Evolutionary conservation across 176 grass and related monocot genomes (phyloP).

Genomic region (Bromus sterilis): DNA sequence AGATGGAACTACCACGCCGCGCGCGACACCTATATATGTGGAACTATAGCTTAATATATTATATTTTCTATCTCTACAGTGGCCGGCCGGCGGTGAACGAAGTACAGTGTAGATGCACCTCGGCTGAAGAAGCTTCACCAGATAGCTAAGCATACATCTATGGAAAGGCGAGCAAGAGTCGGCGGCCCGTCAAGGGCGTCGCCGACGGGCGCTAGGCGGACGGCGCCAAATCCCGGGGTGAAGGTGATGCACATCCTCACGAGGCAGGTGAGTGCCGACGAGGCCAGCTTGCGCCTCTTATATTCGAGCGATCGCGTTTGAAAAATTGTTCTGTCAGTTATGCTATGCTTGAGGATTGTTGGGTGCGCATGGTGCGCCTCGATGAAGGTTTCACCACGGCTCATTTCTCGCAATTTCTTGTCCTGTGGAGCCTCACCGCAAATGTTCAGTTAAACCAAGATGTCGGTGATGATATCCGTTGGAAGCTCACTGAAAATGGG

Average conservation of each 20-base stretch:
- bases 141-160: not conserved
- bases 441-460: too few species aligned
- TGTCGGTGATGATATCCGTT: too few species aligned
- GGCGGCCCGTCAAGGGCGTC: not conserved
- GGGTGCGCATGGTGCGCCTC: too few species aligned
- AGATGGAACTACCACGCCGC: not conserved
- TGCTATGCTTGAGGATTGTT: too few species aligned
- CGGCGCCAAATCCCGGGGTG: not conserved
- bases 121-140: not conserved
- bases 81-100: not conserved
- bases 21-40: not conserved
- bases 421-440: too few species aligned
- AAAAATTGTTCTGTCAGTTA: too few species aligned
- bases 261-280: constrained; percentile 30
- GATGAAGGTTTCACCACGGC: too few species aligned
- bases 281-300: constrained; percentile 26
- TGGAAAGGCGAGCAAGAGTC: not conserved
- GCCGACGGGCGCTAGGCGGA: not conserved
- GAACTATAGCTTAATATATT: not conserved
- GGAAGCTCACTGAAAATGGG: too few species aligned
- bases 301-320: too few species aligned
- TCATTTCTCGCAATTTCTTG: too few species aligned
- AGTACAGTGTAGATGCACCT: not conserved
- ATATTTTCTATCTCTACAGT: not conserved
- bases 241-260: constrained; percentile 43